phyloP scores from a whole-genome alignment of 139 green algal genomes.

The Pedinophyceae sp. region DNA sequence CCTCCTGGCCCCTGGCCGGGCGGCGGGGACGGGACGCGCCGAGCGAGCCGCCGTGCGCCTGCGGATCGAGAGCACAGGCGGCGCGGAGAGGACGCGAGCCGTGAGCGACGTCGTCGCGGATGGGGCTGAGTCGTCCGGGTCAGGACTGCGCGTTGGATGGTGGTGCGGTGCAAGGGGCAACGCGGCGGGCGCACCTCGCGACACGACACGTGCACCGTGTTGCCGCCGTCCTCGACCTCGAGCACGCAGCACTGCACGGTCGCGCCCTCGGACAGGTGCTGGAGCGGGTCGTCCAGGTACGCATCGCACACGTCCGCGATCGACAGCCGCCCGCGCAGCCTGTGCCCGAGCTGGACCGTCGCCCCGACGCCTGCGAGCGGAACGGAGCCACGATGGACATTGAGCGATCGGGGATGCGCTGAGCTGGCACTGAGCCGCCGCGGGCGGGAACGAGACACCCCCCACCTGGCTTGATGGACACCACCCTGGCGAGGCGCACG shows the following conservation, averaged over 20 bases:
- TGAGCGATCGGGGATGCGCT: conserved; percentile 24
- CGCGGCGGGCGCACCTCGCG: conserved; percentile 4
- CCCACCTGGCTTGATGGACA: too few species aligned
- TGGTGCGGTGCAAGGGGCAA: not conserved
- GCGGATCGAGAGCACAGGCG: too few species aligned
- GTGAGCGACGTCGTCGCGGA: too few species aligned
- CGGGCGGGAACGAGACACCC: not conserved
- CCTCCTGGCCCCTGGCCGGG: too few species aligned
- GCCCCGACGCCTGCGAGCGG: conserved; percentile 30
- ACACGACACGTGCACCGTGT: not conserved
- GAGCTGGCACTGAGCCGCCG: conserved; percentile 14
- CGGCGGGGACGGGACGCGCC: too few species aligned
- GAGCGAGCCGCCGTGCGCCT: too few species aligned
- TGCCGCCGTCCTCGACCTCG: not conserved
- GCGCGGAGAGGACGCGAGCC: too few species aligned
- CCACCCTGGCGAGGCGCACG: not conserved
- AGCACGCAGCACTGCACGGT: conserved; percentile 20
- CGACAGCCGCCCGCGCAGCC: conserved; percentile 22
- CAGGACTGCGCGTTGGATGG: not conserved
- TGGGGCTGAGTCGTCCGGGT: conserved; percentile 11
- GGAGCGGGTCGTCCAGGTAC: conserved; percentile 39
- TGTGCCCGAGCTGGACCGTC: conserved; percentile 33
- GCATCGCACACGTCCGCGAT: conserved; percentile 67
- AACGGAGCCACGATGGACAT: conserved; percentile 1
- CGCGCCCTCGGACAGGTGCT: conserved; percentile 26